Percentiles rank a stretch among this genome's conserved stretches.
Conservation (phyloP, 116 monocot species). For the Thalassia testudinum region DNA sequence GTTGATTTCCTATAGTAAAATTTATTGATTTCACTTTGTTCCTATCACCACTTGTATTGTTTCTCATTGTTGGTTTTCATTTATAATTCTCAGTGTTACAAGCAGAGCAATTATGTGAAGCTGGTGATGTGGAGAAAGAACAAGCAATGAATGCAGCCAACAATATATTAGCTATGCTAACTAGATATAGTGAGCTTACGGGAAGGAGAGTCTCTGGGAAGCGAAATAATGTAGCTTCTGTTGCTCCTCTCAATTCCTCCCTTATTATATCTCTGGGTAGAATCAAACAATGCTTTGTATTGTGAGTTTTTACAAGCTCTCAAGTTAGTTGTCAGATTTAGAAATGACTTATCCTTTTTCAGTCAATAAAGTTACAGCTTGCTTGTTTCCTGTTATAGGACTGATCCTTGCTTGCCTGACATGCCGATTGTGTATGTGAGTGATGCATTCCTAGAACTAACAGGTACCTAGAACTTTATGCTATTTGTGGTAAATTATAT, state of each 20-base stretch:
- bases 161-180: constrained; percentile 44
- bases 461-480: constrained; percentile 57
- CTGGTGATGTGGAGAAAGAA: constrained; percentile 61
- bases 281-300: constrained; percentile 99
- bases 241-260: constrained; percentile 37
- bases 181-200: constrained; percentile 49
- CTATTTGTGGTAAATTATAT: no score
- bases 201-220: constrained; percentile 43
- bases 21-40: no score
- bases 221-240: constrained; percentile 22
- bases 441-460: constrained; percentile 70
- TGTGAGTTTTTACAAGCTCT: constrained; percentile 77
- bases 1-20: no score
- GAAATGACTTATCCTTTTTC: no score
- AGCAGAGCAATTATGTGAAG: constrained; percentile 44
- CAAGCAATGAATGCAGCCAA: constrained; percentile 44
- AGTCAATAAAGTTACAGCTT: no score
- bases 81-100: constrained; percentile 41
- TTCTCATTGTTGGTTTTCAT: no score
- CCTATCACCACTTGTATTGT: no score
- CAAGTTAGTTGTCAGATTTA: no score
- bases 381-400: constrained; percentile 31
- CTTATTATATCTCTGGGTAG: constrained; percentile 86
- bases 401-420: constrained; percentile 63
- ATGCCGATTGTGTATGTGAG: constrained; percentile 97